Conservation (phyloP, 306 rosid genomes). For the Prunus fruticosa region DNA sequence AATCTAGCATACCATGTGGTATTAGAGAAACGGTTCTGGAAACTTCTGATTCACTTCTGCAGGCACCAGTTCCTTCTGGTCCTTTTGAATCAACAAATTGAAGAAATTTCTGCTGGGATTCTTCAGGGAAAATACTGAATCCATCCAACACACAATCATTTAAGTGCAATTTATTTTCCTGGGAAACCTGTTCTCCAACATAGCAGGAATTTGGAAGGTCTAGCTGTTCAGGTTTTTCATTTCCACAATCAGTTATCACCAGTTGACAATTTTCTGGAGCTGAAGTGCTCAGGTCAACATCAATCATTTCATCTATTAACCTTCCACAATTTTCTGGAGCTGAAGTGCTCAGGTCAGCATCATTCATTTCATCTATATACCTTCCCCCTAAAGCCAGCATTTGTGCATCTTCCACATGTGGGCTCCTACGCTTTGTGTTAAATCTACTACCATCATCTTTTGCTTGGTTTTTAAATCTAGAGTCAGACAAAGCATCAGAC, state of each 20-base stretch:
- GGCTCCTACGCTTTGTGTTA: constrained; percentile 13
- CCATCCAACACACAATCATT: constrained; percentile 1
- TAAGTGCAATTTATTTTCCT: constrained; percentile 1
- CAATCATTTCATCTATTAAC: constrained; percentile 27
- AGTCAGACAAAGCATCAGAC: constrained; percentile 18
- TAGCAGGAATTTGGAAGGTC: constrained; percentile 17
- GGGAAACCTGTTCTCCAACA: constrained; percentile 19
- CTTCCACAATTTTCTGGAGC: constrained; percentile 17
- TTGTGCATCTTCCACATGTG: constrained; percentile 33
- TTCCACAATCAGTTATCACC: neutral
- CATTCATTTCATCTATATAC: constrained; percentile 22
- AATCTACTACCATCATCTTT: constrained; percentile 24
- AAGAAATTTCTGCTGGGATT: neutral
- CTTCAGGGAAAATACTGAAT: neutral
- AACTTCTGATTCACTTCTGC: constrained; percentile 21
- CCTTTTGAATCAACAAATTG: neutral
- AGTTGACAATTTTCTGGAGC: constrained; percentile 16
- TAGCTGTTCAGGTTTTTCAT: constrained; percentile 12
- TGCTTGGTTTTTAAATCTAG: constrained; percentile 24
- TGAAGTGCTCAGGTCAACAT: constrained; percentile 23
- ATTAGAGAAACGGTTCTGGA: constrained; percentile 3
- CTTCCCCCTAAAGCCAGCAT: constrained; percentile 11
- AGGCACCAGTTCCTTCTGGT: constrained; percentile 8
- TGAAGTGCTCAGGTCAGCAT: constrained; percentile 23
- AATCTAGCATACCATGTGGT: constrained; percentile 17